Evolutionary conservation across 257 asterid genomes (phyloP), one percentile per base, ranked within the genome.

Genomic region (Solanum appendiculatum): DNA sequence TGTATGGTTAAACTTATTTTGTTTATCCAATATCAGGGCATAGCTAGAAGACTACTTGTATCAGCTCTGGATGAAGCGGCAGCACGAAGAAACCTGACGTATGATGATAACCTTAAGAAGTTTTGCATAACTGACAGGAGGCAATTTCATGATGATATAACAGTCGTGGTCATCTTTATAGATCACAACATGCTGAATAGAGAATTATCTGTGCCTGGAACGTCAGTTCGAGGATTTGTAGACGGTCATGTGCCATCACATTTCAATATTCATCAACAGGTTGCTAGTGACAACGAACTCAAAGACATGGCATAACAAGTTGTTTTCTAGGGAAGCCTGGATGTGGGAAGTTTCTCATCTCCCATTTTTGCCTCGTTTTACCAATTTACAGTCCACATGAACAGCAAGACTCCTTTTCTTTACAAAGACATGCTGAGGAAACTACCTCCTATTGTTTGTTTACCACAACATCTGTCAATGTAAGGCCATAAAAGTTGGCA

Each of bases 1-100:
- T 25, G 33, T 56, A 60, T 46, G 58, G 56, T 63, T 9, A 5
- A 27, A 51, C n/a, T 18, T 51, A 18, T 1, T 51, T 51, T 18
- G n/a, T 84, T 78, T 51, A 51, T 86, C 46, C 42, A 46, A 10
- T 84, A 39, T 36, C 84, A 95, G 98, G 99, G 98, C 33, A 93
- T 94, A 88, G 98, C 98, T 78, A 93, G 93, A 87, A 92, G 95
- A 82, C 98, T 96, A 27, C 29, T 94, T 48, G 83, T 87, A 74
- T 39, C 92, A 51, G 98, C 96, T 39, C 48, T 96, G 88, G 84
- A 51, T 51, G 60, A 51, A 9, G 60, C 94, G 8, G 92, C 93
- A 51, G 18, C n/a, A 69, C 88, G 75, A 92, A 89, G 89, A 39
- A 84, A 90, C 58, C 87, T 51, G 1, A 18, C 2, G n/a, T 51